Base-by-base conservation (phyloP, 805 yeast genomes). In the Candida alai region DNA sequence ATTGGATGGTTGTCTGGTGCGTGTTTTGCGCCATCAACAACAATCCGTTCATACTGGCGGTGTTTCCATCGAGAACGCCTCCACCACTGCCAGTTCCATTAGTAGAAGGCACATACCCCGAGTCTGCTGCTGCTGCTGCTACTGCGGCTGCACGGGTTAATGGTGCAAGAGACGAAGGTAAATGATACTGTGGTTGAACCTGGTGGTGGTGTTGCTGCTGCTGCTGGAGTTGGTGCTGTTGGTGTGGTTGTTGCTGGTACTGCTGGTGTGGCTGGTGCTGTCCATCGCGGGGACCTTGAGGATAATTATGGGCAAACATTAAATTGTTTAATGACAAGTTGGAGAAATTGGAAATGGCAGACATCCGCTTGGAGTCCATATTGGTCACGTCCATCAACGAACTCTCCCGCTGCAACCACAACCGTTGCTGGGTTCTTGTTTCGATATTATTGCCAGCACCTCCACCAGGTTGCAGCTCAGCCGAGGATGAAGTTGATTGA, bases 401-500 rank as follows among this genome's bases (percentile, higher is more conserved):
- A 47, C 76, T 80, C 44, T 84, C 90, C 43, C 90, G 66, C 54
- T 84, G 95, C 21, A 86, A 62, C 95, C 95, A 85, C 33, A 87
- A 68, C 42, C 80, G 73, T 51, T 84, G 93, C 51, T 86, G 95
- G 0, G 95, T 84, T 59, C 95, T 68, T 1, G 85, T 78, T 40
- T 79, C 84, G 13, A 40, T 33, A 35, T 34, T 37, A 23, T 36
- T 34, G 6, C 35, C 26, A 20, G 21, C 10, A 19, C 31, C 14
- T 10, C n/a, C 24, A 23, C 30, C 34, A 9, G 14, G 20, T n/a
- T n/a, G n/a, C n/a, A n/a, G n/a, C 6, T 20, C 24, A 10, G 14
- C 19, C 11, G 7, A n/a, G 9, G 48, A 38, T 6, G 35, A 30
- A 21, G 39, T 22, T 8, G 42, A 36, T 25, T 35, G 35, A 28